Conservation (phyloP, 2,329 filamentous ascomycete genomes). For the Leptoxyphium fumago region DNA sequence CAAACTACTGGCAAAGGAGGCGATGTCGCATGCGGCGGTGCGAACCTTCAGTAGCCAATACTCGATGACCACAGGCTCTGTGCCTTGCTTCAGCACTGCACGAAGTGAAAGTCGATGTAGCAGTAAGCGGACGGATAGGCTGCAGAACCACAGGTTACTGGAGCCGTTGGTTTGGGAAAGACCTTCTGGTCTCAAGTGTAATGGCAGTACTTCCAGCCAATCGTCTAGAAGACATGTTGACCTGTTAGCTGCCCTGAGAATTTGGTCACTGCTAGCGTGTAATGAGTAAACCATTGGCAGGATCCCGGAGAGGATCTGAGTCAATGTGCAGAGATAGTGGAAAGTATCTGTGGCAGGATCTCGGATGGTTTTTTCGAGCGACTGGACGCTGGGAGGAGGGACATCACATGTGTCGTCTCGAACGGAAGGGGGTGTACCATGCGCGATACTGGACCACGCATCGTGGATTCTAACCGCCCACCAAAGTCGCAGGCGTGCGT, state of each 20-base stretch:
- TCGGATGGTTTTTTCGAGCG: constrained; percentile 25
- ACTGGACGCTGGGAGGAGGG: constrained; percentile 32
- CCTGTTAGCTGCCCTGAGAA: constrained; percentile 16
- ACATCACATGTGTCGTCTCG: constrained; percentile 41
- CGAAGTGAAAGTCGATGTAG: too few relatives aligned
- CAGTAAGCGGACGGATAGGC: too few relatives aligned
- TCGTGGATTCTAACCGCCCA: constrained; percentile 44
- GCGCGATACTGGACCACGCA: constrained; percentile 41
- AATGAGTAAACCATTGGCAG: constrained; percentile 25
- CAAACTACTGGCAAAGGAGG: too few relatives aligned
- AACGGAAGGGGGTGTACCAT: constrained; percentile 41
- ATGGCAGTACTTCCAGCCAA: constrained; percentile 21
- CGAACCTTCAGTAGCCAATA: too few relatives aligned
- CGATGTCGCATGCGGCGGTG: too few relatives aligned
- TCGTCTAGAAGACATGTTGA: constrained; percentile 21
- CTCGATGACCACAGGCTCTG: too few relatives aligned
- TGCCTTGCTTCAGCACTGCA: too few relatives aligned
- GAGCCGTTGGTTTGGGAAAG: constrained; percentile 18
- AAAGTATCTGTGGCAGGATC: constrained; percentile 32
- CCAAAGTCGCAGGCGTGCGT: constrained; percentile 38
- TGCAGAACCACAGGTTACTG: constrained; percentile 27
- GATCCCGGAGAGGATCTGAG: constrained; percentile 24
- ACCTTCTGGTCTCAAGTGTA: constrained; percentile 15
- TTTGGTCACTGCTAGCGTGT: constrained; percentile 15
- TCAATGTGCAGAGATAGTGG: constrained; percentile 37